phyloP scores from a whole-genome alignment of 2,329 filamentous ascomycete genomes.

The Akanthomyces lecanii region DNA sequence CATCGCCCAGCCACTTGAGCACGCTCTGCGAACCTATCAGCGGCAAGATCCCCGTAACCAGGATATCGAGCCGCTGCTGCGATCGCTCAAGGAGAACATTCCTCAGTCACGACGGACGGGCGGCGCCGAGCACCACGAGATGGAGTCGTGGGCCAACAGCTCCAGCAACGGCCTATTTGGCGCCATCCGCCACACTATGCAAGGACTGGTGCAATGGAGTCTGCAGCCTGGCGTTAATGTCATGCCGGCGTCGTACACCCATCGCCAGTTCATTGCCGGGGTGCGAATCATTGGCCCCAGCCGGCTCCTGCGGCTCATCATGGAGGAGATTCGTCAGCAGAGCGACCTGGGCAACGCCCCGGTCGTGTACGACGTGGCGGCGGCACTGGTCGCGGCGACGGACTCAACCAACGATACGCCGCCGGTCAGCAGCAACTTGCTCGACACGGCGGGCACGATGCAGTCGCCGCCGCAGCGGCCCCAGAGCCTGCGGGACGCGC shows the following conservation, averaged over 20 bases:
- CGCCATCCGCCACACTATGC: slow-evolving; percentile 57
- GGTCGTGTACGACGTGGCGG: slow-evolving; percentile 64
- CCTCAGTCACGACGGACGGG: slow-evolving; percentile 57
- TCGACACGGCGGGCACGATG: slow-evolving; percentile 35
- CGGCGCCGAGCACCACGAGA: slow-evolving; percentile 59
- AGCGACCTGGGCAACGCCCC: slow-evolving; percentile 55
- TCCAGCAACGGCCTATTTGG: slow-evolving; percentile 52
- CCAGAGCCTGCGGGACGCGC: slow-evolving; percentile 55
- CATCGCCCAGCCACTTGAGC: slow-evolving; percentile 64
- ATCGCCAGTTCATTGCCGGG: slow-evolving; percentile 62
- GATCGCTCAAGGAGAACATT: slow-evolving; percentile 58
- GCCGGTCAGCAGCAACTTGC: slow-evolving; percentile 24
- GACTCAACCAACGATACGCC: slow-evolving; percentile 46
- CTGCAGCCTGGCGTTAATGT: slow-evolving; percentile 50
- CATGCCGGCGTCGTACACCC: slow-evolving; percentile 64
- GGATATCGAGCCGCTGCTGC: slow-evolving; percentile 65
- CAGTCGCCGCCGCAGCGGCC: slow-evolving; percentile 39
- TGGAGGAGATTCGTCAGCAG: slow-evolving; percentile 64
- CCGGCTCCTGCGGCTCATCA: slow-evolving; percentile 55
- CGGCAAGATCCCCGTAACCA: slow-evolving; percentile 62
- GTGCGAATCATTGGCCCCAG: slow-evolving; percentile 59
- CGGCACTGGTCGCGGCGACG: slow-evolving; percentile 65
- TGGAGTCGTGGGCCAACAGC: slow-evolving; percentile 62
- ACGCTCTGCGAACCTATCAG: slow-evolving; percentile 62
- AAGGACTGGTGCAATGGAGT: slow-evolving; percentile 63